Evolutionary conservation across 306 rosid genomes (phyloP).

Genomic region (Casuarina cunninghamiana): DNA sequence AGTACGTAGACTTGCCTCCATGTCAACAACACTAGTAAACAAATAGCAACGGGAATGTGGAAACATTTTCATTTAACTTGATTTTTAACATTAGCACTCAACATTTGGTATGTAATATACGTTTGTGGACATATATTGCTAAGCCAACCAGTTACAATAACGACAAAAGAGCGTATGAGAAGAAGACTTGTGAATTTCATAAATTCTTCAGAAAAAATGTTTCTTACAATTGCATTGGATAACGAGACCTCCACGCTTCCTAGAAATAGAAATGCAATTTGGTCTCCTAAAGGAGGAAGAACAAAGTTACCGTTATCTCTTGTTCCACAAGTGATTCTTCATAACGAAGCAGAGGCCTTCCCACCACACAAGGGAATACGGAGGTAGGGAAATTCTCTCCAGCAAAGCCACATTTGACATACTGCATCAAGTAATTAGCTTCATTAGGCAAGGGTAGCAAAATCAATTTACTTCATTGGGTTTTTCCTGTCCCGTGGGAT

Average conservation of each 20-base stretch:
- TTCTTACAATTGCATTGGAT: not conserved
- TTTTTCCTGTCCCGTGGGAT: not conserved
- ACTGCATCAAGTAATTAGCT: conserved; percentile 44
- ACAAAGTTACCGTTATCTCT: conserved; percentile 57
- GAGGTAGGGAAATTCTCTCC: conserved; percentile 98
- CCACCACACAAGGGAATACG: conserved; percentile 96
- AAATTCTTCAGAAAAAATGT: not conserved
- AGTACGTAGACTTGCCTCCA: conserved; percentile 4
- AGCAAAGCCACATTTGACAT: conserved; percentile 94
- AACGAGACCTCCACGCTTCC: not conserved
- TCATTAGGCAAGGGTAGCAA: not conserved
- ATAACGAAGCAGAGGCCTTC: conserved; percentile 95
- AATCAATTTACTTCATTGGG: not conserved
- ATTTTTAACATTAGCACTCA: not conserved
- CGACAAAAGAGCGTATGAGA: not conserved
- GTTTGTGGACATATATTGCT: not conserved
- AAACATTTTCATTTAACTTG: not conserved
- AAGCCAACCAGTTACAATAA: not conserved
- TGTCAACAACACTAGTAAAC: not conserved
- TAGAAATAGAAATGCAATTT: not conserved
- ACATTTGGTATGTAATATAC: not conserved
- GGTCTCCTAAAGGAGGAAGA: not conserved
- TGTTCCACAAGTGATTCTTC: conserved; percentile 96
- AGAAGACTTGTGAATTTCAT: not conserved
- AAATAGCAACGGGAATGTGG: not conserved